phyloP scores from a whole-genome alignment of 331 rosid genomes.

The Prunus yedoensis region DNA sequence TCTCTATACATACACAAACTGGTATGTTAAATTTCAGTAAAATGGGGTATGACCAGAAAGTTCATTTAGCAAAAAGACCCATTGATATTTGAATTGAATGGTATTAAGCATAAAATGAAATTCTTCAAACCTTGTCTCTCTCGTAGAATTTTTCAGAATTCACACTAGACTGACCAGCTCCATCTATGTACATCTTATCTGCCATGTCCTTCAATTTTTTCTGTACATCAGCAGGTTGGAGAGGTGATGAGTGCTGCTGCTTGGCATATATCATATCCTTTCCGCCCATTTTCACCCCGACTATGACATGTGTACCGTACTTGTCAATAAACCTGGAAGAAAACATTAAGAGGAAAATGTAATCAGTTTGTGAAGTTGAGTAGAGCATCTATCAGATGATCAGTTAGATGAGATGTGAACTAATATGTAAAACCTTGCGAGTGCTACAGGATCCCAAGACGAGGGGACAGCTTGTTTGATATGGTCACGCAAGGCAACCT shows the following conservation, averaged over 20 bases:
- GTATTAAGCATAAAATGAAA: constrained; percentile 10
- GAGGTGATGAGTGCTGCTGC: constrained; percentile 65
- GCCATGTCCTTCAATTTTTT: constrained; percentile 68
- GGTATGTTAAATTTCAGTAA: neutral
- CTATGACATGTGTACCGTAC: constrained; percentile 70
- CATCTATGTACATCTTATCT: constrained; percentile 43
- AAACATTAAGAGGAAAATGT: neutral
- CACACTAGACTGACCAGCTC: constrained; percentile 21
- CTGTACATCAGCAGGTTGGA: constrained; percentile 59
- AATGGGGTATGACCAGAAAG: neutral
- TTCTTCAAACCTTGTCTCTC: constrained; percentile 55
- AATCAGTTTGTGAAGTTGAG: neutral
- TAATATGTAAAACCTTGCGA: constrained; percentile 53
- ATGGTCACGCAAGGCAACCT: constrained; percentile 55
- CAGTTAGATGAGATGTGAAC: neutral
- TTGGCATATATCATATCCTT: constrained; percentile 65
- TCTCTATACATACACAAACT: neutral
- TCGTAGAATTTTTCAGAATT: constrained; percentile 14
- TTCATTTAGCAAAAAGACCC: neutral
- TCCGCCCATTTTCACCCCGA: constrained; percentile 77
- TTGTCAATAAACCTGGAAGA: constrained; percentile 56
- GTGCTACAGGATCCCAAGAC: constrained; percentile 81
- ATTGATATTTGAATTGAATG: neutral
- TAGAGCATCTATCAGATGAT: neutral
- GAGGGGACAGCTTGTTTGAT: constrained; percentile 80